Evolutionary conservation across 805 yeast genomes (phyloP).

Genomic region (Spathaspora gorwiae): DNA sequence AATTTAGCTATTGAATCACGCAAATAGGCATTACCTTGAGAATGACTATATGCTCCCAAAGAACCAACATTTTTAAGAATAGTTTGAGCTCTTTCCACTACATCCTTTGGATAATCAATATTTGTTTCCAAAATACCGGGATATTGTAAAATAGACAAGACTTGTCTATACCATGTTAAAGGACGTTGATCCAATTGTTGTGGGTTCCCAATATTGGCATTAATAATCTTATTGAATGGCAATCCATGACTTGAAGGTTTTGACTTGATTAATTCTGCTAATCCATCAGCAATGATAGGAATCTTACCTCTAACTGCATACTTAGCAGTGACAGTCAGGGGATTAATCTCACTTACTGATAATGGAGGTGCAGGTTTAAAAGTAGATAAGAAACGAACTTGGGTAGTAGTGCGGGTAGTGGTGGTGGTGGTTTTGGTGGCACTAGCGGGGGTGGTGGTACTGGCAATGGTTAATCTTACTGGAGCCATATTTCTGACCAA

Average conservation of each 20-base stretch:
- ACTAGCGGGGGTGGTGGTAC: too few species aligned
- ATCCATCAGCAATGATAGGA: slow-evolving; percentile 89
- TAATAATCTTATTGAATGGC: slow-evolving; percentile 75
- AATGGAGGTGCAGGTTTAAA: slow-evolving; percentile 12
- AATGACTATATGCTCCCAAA: slow-evolving; percentile 91
- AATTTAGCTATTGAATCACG: slow-evolving; percentile 79
- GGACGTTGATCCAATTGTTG: slow-evolving; percentile 96
- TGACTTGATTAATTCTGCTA: slow-evolving; percentile 49
- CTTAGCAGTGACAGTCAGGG: slow-evolving; percentile 73
- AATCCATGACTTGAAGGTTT: slow-evolving; percentile 53
- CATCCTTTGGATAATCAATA: slow-evolving; percentile 56
- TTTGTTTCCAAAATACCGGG: slow-evolving; percentile 56
- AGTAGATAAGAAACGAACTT: slow-evolving; percentile 1
- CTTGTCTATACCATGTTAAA: slow-evolving; percentile 91
- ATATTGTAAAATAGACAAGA: slow-evolving; percentile 77
- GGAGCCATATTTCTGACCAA: too few species aligned
- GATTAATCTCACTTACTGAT: slow-evolving; percentile 53
- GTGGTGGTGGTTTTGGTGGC: neutral
- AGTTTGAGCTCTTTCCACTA: slow-evolving; percentile 60
- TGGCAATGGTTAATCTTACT: too few species aligned
- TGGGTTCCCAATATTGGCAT: slow-evolving; percentile 96
- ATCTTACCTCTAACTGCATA: slow-evolving; percentile 95
- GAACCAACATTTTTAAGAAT: slow-evolving; percentile 67
- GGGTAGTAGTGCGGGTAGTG: neutral
- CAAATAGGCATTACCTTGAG: slow-evolving; percentile 77